Evolutionary conservation across 352 stramenopile genomes (phyloP).

Genomic region (Phytophthora europaea): DNA sequence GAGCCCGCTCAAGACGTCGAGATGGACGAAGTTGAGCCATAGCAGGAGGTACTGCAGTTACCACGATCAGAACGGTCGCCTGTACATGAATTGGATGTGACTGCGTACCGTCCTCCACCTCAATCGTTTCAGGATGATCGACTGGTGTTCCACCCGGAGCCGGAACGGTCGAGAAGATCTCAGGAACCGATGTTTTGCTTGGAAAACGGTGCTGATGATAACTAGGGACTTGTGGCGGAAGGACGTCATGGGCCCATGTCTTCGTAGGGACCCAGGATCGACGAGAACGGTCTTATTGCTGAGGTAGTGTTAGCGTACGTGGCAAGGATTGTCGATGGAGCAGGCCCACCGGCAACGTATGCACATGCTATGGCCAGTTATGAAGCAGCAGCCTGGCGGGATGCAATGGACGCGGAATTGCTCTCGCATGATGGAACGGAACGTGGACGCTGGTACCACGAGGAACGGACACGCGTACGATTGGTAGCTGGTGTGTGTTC

Average conservation of each 20-base stretch:
- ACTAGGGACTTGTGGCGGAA: conserved; percentile 17
- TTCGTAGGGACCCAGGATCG: conserved; percentile 16
- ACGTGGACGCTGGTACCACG: conserved; percentile 13
- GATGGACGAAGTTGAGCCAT: conserved; percentile 3
- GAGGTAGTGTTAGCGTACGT: conserved; percentile 12
- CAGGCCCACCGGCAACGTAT: conserved; percentile 2
- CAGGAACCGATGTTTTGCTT: conserved; percentile 8
- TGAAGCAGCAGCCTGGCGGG: not conserved
- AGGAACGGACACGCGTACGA: conserved; percentile 14
- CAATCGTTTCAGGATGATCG: conserved; percentile 3
- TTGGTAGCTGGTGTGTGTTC: conserved; percentile 50
- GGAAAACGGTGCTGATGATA: conserved; percentile 5
- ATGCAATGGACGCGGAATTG: not conserved
- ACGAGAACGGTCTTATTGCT: conserved; percentile 22
- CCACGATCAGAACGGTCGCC: not conserved
- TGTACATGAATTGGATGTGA: conserved; percentile 5
- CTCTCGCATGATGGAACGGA: conserved; percentile 7
- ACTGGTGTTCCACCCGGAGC: conserved; percentile 8
- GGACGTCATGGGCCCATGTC: no score
- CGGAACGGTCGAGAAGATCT: not conserved
- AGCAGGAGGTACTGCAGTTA: conserved; percentile 2
- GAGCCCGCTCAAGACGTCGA: conserved; percentile 8
- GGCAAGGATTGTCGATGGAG: conserved; percentile 5
- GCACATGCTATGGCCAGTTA: conserved; percentile 10
- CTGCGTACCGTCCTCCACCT: conserved; percentile 1